Conservation (phyloP, 352 stramenopile species). For the Globisporangium cederbergense region DNA sequence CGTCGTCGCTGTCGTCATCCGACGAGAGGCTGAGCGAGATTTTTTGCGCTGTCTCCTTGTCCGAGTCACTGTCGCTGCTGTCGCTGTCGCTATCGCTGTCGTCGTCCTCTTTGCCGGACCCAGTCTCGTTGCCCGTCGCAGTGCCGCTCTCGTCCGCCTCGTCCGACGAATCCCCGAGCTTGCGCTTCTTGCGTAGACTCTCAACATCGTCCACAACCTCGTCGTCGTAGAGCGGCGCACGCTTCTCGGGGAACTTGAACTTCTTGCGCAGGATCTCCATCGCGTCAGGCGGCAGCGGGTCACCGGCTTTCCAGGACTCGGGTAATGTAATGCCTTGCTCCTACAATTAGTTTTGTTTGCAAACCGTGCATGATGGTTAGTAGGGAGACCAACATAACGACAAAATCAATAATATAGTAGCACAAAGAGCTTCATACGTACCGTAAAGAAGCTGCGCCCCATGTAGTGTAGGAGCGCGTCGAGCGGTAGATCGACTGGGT, state of each 20-base stretch:
- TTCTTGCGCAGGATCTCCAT: conserved; percentile 82
- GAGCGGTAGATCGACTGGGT: conserved; percentile 71
- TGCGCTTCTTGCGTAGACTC: conserved; percentile 62
- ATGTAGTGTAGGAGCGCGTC: conserved; percentile 81
- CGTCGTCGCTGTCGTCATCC: conserved; percentile 49
- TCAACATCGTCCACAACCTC: conserved; percentile 74
- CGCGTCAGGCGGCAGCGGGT: conserved; percentile 58
- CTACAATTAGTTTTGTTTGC: conserved; percentile 15
- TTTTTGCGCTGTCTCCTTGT: conserved; percentile 49
- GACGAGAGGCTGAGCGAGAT: conserved; percentile 75
- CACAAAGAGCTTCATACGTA: conserved; percentile 14
- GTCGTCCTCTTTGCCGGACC: conserved; percentile 23
- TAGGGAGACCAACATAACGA: too few relatives aligned
- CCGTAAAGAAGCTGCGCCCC: conserved; percentile 68
- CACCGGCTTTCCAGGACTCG: conserved; percentile 65
- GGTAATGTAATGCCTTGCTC: conserved; percentile 71
- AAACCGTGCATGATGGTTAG: not conserved
- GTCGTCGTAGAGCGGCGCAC: conserved; percentile 62
- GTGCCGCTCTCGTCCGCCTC: conserved; percentile 26
- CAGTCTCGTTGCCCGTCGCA: conserved; percentile 29
- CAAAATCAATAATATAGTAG: too few relatives aligned
- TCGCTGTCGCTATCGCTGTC: conserved; percentile 49
- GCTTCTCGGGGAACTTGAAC: conserved; percentile 75
- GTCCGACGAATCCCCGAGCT: conserved; percentile 31
- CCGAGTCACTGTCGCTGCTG: conserved; percentile 56